Evolutionary conservation across 352 stramenopile genomes (phyloP).

Genomic region (Globisporangium sylvaticum): DNA sequence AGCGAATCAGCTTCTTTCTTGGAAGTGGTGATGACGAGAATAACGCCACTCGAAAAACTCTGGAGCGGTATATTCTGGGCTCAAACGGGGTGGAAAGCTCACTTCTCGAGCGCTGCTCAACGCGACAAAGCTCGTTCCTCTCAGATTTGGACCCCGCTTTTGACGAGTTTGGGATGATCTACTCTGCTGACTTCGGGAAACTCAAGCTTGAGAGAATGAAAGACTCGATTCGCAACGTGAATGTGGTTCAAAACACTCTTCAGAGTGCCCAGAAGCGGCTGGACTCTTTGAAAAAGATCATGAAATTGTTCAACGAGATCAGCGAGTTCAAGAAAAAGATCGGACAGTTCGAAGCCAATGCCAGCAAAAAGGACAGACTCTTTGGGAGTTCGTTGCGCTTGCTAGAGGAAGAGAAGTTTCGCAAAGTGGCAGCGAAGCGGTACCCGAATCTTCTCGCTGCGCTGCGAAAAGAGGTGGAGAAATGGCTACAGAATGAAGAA

Average conservation of each 20-base stretch:
- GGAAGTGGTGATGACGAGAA: slow-evolving; percentile 40
- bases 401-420: slow-evolving; percentile 74
- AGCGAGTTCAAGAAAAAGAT: slow-evolving; percentile 75
- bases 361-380: slow-evolving; percentile 67
- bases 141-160: slow-evolving; percentile 60
- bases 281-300: slow-evolving; percentile 77
- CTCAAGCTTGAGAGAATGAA: slow-evolving; percentile 41
- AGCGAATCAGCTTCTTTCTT: slow-evolving; percentile 71
- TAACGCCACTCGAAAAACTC: slow-evolving; percentile 31
- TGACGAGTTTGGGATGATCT: slow-evolving; percentile 30
- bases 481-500: slow-evolving; percentile 70
- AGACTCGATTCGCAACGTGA: slow-evolving; percentile 37
- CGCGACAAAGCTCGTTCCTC: slow-evolving; percentile 36
- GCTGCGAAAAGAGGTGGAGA: slow-evolving; percentile 64
- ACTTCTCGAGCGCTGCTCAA: background rate
- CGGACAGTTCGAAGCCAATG: slow-evolving; percentile 61
- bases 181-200: slow-evolving; percentile 40
- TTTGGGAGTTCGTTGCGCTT: slow-evolving; percentile 72
- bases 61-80: slow-evolving; percentile 50
- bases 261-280: slow-evolving; percentile 52
- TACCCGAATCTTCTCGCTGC: slow-evolving; percentile 50
- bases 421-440: slow-evolving; percentile 65
- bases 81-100: background rate
- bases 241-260: slow-evolving; percentile 41
- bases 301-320: slow-evolving; percentile 65